Conservation (phyloP, 371 early-diverging fungal genomes). For the Furculomyces boomerangus region DNA sequence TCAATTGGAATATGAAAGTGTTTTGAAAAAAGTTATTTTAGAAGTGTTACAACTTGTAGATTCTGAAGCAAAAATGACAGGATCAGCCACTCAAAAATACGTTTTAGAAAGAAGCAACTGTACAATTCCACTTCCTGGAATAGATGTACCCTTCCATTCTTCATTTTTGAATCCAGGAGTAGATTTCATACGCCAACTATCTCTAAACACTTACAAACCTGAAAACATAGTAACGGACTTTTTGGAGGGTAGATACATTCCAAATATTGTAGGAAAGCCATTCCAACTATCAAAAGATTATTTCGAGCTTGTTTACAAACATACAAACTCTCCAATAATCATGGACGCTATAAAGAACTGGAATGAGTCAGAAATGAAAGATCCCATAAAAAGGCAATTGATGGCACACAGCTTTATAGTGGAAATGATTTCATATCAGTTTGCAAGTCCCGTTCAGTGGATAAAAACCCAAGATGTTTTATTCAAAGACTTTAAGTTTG, state of each 20-base stretch:
- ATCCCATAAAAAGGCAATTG: slow-evolving; percentile 56
- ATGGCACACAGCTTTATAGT: slow-evolving; percentile 68
- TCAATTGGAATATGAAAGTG: neutral
- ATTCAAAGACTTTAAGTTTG: slow-evolving; percentile 62
- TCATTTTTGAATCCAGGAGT: slow-evolving; percentile 81
- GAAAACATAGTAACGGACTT: slow-evolving; percentile 52
- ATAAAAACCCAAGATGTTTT: slow-evolving; percentile 87
- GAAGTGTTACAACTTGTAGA: slow-evolving; percentile 11
- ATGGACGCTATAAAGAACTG: slow-evolving; percentile 59
- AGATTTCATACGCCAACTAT: slow-evolving; percentile 62
- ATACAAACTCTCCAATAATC: slow-evolving; percentile 56
- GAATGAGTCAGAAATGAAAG: slow-evolving; percentile 36
- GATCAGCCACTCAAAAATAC: slow-evolving; percentile 32
- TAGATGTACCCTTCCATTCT: slow-evolving; percentile 97
- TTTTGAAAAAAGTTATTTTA: neutral
- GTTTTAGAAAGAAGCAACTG: slow-evolving; percentile 66
- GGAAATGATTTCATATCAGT: slow-evolving; percentile 88
- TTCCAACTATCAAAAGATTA: slow-evolving; percentile 64
- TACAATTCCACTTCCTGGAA: slow-evolving; percentile 82
- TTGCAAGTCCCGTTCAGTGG: slow-evolving; percentile 86
- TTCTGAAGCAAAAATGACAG: slow-evolving; percentile 28
- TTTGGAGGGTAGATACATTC: slow-evolving; percentile 73
- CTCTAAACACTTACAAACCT: slow-evolving; percentile 60
- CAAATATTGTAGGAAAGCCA: slow-evolving; percentile 83
- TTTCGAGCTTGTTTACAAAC: slow-evolving; percentile 52